Evolutionary conservation across 805 yeast genomes (phyloP), one percentile per base, ranked within the genome.

Genomic region (Tetrapisispora namnaoensis): DNA sequence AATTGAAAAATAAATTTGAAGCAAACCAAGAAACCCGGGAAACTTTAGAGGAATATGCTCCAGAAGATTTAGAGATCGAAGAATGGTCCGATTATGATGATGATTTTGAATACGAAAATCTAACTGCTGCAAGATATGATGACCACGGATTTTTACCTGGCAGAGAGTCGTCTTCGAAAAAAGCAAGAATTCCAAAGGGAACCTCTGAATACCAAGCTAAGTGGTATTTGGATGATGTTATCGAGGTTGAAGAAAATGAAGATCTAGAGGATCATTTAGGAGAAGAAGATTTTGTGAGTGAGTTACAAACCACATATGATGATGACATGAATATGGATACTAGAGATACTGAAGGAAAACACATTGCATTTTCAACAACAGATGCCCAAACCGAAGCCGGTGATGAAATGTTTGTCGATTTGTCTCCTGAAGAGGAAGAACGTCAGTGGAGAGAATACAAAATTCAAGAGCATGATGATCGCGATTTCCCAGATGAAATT

Each of bases 401-500:
- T 3, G 70, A 70, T 40, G 91, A 83, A 53, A 73, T 75, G 72
- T 82, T 80, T 61, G 80, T 80, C 48, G 96, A 88, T 36, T 69
- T 88, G 45, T 71, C 83, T 1, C 80, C 83, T 34, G 96, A 86
- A 57, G 96, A 88, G 57, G 96, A 87, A 64, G 80, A 79, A 51
- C 76, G 80, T 57, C 96, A 90, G 67, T 72, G 88, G 53, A 70
- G 75, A 49, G 77, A 75, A 58, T 89, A 74, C 69, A 78, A 93
- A 56, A 73, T 73, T 37, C 66, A 78, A 53, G 96, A 81, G 55
- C 77, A 77, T 51, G 97, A 90, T 48, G 97, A 88, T 63, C 75
- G 79, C 35, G 96, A 90, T 58, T 93, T 89, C 73, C 98, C 98
- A 0, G 99, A 93, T 68, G 99, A 93, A 69, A 69, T 91, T 49